Evolutionary conservation across 805 yeast genomes (phyloP).

Genomic region (Kluyveromyces lactis): DNA sequence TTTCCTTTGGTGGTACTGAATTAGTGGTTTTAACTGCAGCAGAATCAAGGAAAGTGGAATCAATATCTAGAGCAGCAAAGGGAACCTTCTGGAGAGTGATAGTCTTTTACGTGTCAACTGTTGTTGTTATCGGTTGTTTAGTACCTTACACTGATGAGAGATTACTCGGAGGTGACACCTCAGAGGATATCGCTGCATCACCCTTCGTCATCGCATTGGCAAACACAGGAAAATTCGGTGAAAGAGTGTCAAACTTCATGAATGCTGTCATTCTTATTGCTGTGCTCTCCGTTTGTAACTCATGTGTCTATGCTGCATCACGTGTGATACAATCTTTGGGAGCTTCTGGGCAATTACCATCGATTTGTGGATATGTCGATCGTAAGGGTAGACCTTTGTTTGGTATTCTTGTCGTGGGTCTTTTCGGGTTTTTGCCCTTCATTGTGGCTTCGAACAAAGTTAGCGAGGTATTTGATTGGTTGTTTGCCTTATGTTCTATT

Average conservation of each 20-base stretch:
- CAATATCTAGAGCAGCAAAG: constrained; percentile 43
- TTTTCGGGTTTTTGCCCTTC: constrained; percentile 51
- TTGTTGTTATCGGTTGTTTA: constrained; percentile 36
- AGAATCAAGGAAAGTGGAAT: constrained; percentile 38
- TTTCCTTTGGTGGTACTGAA: constrained; percentile 47
- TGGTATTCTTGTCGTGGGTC: constrained; percentile 41
- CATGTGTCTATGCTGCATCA: constrained; percentile 59
- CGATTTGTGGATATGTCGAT: constrained; percentile 50
- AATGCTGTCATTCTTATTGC: constrained; percentile 62
- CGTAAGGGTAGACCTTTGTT: constrained; percentile 58
- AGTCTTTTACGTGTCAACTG: constrained; percentile 37
- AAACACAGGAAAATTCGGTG: constrained; percentile 52
- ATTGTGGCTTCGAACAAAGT: constrained; percentile 45
- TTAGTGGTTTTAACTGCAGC: constrained; percentile 43
- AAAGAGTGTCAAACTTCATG: constrained; percentile 45
- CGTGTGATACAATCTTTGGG: constrained; percentile 57
- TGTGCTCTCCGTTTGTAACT: constrained; percentile 62
- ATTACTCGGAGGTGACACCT: constrained; percentile 35
- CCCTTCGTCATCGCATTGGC: constrained; percentile 70
- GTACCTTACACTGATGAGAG: constrained; percentile 39
- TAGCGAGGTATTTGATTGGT: constrained; percentile 53
- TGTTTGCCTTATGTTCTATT: constrained; percentile 54
- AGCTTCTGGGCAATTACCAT: constrained; percentile 55
- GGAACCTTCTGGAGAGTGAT: constrained; percentile 49
- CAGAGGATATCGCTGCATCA: constrained; percentile 56